Percentiles rank a stretch among this genome's conserved stretches.
Conservation (phyloP, 768 basidiomycete genomes). For the Kwoniella europaea region DNA sequence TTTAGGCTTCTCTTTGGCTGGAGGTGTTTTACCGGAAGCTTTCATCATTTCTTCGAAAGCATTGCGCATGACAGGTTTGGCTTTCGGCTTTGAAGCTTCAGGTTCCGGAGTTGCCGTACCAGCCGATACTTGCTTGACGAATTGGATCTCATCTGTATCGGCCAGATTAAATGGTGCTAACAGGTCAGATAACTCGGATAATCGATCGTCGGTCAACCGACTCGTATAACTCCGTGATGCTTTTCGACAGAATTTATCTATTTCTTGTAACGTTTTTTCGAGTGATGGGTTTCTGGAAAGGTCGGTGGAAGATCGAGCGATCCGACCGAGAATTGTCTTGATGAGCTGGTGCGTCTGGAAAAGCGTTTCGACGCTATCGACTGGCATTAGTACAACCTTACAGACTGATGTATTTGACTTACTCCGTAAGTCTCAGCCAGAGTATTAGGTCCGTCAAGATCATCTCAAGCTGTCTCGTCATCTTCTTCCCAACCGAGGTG, state of each 20-base stretch:
- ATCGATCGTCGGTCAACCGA: conserved; percentile 60
- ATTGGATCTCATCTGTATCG: conserved; percentile 66
- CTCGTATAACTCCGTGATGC: conserved; percentile 43
- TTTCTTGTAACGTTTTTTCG: conserved; percentile 66
- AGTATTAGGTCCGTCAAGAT: conserved; percentile 77
- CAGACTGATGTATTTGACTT: conserved; percentile 54
- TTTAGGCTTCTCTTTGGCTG: conserved; percentile 17
- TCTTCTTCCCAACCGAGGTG: conserved; percentile 69
- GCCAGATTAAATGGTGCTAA: conserved; percentile 65
- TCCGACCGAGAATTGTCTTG: conserved; percentile 75
- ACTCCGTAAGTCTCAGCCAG: conserved; percentile 91
- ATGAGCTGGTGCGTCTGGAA: conserved; percentile 86
- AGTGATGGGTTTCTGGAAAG: conserved; percentile 33
- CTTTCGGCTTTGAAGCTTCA: conserved; percentile 6
- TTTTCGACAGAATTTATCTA: conserved; percentile 61
- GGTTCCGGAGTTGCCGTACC: conserved; percentile 4
- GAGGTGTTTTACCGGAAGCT: conserved; percentile 26
- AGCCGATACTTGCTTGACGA: conserved; percentile 56
- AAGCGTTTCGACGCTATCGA: conserved; percentile 67
- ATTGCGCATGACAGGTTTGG: conserved; percentile 36
- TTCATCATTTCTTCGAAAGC: conserved; percentile 56
- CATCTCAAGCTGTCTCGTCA: conserved; percentile 77
- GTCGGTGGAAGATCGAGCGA: conserved; percentile 67
- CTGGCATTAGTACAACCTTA: not conserved
- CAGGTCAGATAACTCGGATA: conserved; percentile 71